Conservation (phyloP, 75 land plant species). For the Selaginella moellendorffii region DNA sequence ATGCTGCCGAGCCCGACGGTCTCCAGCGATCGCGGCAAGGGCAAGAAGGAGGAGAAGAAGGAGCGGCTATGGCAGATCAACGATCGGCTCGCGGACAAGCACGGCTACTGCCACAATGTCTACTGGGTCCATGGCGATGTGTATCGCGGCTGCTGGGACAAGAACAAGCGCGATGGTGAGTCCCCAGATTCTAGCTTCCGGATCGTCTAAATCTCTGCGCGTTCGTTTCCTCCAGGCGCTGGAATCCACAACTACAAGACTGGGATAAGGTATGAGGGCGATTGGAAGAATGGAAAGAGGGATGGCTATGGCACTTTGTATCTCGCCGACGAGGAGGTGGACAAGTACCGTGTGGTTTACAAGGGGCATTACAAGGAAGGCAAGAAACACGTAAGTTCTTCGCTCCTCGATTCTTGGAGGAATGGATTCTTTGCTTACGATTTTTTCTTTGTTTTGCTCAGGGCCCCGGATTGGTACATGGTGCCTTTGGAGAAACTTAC, state of each 20-base stretch:
- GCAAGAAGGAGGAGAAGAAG: not conserved
- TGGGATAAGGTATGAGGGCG: conserved; percentile 27
- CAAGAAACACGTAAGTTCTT: conserved; percentile 19
- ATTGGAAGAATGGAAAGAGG: conserved; percentile 24
- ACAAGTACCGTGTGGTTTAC: conserved; percentile 17
- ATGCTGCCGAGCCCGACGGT: not conserved
- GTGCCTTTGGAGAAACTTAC: conserved; percentile 21
- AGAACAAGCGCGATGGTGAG: conserved; percentile 25
- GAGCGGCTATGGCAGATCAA: conserved; percentile 4
- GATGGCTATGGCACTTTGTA: conserved; percentile 30
- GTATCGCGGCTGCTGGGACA: conserved; percentile 24
- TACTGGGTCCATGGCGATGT: conserved; percentile 23
- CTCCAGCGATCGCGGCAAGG: no score
- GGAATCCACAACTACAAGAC: conserved; percentile 28
- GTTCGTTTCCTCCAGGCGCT: conserved; percentile 9
- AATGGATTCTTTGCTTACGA: not conserved
- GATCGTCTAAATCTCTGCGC: not conserved
- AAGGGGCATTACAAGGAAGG: conserved; percentile 24
- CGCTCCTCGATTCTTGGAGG: no score
- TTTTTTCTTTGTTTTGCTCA: not conserved
- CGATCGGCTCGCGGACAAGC: conserved; percentile 23
- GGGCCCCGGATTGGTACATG: conserved; percentile 25
- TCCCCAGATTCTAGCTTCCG: not conserved
- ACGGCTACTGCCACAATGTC: conserved; percentile 23
- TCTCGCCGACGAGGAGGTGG: conserved; percentile 8